Percentiles rank a stretch among this genome's conserved stretches.
Evolutionary conservation across 2,329 filamentous ascomycete species (phyloP).

Genomic region (Epichloe hybrida): DNA sequence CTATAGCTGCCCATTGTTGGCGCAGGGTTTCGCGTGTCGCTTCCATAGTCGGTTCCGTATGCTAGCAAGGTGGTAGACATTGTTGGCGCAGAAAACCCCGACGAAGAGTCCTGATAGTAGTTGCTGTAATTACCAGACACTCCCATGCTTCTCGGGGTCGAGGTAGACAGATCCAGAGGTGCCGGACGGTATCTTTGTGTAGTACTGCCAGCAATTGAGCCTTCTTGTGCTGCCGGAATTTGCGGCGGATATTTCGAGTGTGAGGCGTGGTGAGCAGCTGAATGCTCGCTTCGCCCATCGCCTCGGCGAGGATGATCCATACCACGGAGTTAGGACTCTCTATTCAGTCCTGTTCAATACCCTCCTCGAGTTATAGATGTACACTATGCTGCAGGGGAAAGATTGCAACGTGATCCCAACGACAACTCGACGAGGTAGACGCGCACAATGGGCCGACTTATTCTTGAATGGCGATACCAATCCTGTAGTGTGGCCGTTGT

Average conservation of each 20-base stretch:
- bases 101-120: constrained; percentile 43
- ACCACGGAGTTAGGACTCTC: constrained; percentile 35
- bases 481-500: constrained; percentile 28
- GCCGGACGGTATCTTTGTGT: constrained; percentile 34
- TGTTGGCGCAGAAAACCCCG: constrained; percentile 39
- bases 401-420: background rate
- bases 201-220: constrained; percentile 17
- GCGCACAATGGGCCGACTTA: constrained; percentile 12
- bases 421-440: no score
- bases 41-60: constrained; percentile 53
- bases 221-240: constrained; percentile 33
- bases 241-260: constrained; percentile 39
- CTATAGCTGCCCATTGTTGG: constrained; percentile 44
- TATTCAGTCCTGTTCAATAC: constrained; percentile 15
- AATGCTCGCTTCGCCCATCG: constrained; percentile 60
- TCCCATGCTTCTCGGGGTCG: constrained; percentile 37
- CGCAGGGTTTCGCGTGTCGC: constrained; percentile 44
- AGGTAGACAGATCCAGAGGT: constrained; percentile 34
- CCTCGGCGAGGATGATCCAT: constrained; percentile 70
- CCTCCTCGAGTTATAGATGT: background rate
- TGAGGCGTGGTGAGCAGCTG: constrained; percentile 45
- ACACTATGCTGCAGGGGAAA: background rate
- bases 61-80: constrained; percentile 41
- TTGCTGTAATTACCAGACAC: constrained; percentile 42
- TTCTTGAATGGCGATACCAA: constrained; percentile 38